Conservation (phyloP, 179 eudicot species). For the Heliamphora pulchella region DNA sequence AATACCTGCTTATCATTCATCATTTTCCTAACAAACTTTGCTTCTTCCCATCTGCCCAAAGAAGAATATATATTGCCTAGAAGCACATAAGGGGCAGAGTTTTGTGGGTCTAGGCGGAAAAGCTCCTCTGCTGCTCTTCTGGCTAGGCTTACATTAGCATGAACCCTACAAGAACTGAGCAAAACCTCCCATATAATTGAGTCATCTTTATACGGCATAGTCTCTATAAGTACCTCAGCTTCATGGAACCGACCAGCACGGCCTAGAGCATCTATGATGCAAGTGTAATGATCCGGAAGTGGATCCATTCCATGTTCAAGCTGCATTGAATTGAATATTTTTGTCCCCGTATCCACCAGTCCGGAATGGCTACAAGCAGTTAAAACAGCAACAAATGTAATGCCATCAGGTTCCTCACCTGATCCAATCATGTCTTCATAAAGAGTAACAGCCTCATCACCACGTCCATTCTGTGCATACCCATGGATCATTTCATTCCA, state of each 20-base stretch:
- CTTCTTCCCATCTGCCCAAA: constrained; percentile 71
- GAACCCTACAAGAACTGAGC: constrained; percentile 75
- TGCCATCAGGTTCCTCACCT: constrained; percentile 47
- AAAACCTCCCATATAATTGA: constrained; percentile 72
- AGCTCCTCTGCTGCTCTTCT: constrained; percentile 60
- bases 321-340: constrained; percentile 52
- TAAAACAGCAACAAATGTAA: constrained; percentile 54
- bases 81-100: constrained; percentile 61
- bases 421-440: constrained; percentile 40
- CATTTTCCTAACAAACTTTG: constrained; percentile 41
- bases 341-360: constrained; percentile 45
- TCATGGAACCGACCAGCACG: constrained; percentile 70
- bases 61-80: constrained; percentile 62
- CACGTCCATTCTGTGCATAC: constrained; percentile 68
- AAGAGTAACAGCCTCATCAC: constrained; percentile 46
- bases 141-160: constrained; percentile 49
- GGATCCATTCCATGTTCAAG: constrained; percentile 37
- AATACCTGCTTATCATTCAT: constrained; percentile 39
- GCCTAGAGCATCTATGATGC: constrained; percentile 64
- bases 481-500: constrained; percentile 86
- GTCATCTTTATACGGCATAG: constrained; percentile 57
- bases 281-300: constrained; percentile 60
- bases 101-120: constrained; percentile 41
- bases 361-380: constrained; percentile 84
- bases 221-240: constrained; percentile 43